Conservation (phyloP, 257 asterid genomes). For the Parsonsia alboflavescens region DNA sequence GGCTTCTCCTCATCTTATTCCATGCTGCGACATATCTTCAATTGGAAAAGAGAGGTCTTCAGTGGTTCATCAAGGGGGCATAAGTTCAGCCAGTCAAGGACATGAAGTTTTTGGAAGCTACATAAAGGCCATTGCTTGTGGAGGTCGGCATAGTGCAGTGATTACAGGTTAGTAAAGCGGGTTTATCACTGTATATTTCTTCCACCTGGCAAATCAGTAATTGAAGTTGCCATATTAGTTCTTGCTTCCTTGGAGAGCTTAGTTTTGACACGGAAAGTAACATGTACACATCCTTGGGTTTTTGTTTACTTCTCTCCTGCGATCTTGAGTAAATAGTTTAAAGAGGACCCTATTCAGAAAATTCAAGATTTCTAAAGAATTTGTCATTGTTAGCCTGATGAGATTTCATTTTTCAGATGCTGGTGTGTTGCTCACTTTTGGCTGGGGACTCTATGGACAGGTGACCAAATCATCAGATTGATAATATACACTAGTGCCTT, state of each 20-base stretch:
- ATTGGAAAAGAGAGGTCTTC: constrained; percentile 37
- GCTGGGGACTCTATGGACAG: constrained; percentile 83
- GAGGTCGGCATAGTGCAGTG: constrained; percentile 74
- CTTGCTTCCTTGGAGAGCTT: not conserved
- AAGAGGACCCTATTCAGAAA: not conserved
- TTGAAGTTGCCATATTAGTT: not conserved
- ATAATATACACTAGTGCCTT: not conserved
- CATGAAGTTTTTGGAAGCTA: constrained; percentile 38
- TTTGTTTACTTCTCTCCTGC: not conserved
- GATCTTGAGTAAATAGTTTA: not conserved
- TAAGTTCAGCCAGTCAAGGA: constrained; percentile 23
- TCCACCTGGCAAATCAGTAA: not conserved
- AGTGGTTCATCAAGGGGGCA: constrained; percentile 27
- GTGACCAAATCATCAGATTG: constrained; percentile 19
- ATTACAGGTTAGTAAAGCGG: constrained; percentile 50
- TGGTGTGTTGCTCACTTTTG: constrained; percentile 68
- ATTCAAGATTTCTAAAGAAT: not conserved
- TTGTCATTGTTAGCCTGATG: constrained; percentile 6
- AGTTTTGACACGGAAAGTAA: not conserved
- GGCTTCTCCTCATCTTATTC: constrained; percentile 82
- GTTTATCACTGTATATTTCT: not conserved
- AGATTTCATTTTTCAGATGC: constrained; percentile 35
- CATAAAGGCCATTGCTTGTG: constrained; percentile 65
- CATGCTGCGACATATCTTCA: constrained; percentile 47
- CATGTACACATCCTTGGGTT: not conserved